Conservation (phyloP, 345 rosid species). For the Eucalyptus regnans region DNA sequence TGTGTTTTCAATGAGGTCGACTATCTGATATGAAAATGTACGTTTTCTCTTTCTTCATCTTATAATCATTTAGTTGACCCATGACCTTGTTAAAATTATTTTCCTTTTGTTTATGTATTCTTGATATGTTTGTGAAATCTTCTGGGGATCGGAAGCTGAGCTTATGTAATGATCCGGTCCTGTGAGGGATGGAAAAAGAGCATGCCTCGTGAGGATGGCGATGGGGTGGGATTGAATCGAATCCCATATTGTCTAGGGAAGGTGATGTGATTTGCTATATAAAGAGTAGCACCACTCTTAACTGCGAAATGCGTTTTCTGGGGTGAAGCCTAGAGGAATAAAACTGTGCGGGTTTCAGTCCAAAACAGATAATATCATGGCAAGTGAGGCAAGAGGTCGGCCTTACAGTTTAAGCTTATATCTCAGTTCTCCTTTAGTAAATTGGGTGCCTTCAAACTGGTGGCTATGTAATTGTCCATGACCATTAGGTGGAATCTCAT, state of each 20-base stretch:
- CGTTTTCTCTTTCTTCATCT: constrained; percentile 7
- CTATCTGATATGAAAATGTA: constrained; percentile 54
- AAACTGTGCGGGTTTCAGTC: fast-evolving
- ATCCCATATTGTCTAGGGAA: no score
- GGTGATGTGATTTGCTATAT: no score
- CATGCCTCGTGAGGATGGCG: no score
- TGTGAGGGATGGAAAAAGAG: no score
- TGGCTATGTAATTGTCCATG: not conserved
- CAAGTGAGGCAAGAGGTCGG: no score
- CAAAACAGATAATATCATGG: no score
- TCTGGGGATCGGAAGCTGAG: not conserved
- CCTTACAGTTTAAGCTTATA: not conserved
- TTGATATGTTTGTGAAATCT: not conserved
- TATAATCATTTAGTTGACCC: not conserved
- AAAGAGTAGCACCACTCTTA: no score
- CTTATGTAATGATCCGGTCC: no score
- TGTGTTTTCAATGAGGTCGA: constrained; percentile 75
- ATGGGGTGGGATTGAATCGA: no score
- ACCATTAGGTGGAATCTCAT: not conserved
- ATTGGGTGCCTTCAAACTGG: not conserved
- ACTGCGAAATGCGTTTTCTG: fast-evolving
- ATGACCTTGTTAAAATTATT: not conserved
- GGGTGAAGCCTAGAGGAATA: no score
- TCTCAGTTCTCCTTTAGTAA: not conserved
- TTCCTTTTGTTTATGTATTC: not conserved